These are phyloP conservation scores for Salix dunnii DNA, from an alignment of 345 rosid species.

Conservation along the genomic window DNA sequence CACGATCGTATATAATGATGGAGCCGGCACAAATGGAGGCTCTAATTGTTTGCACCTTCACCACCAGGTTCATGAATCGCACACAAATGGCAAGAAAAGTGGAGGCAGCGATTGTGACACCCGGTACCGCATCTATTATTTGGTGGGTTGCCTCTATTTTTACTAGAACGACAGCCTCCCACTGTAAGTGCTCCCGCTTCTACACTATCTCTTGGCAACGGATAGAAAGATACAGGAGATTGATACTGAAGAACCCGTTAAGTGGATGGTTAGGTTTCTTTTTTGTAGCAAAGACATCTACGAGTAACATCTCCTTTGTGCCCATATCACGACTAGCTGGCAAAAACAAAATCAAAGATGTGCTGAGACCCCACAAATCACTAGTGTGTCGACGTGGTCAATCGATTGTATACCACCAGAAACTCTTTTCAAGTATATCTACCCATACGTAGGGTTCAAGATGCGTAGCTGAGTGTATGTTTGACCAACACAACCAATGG, in stretches of 20 bases:
- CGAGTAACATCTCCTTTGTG: constrained; percentile 5
- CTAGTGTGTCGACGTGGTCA: background rate
- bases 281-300: constrained; percentile 16
- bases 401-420: background rate
- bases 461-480: background rate
- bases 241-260: background rate
- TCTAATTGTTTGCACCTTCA: constrained; percentile 10
- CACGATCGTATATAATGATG: constrained; percentile 6
- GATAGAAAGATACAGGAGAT: background rate
- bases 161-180: constrained; percentile 21
- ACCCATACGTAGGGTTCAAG: background rate
- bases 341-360: background rate
- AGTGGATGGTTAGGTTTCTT: constrained; percentile 16
- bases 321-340: constrained; percentile 22
- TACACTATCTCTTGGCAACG: background rate
- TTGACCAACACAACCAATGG: constrained; percentile 12
- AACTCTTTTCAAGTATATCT: constrained; percentile 10
- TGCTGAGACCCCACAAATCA: constrained; percentile 11
- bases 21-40: constrained; percentile 26
- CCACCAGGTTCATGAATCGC: constrained; percentile 3
- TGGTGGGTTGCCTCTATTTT: constrained; percentile 14
- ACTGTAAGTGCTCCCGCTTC: constrained; percentile 15
- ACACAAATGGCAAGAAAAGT: background rate
- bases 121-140: constrained; percentile 7
- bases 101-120: constrained; percentile 21